Evolutionary conservation across 2,329 filamentous ascomycete species (phyloP).

Genomic region (Bipolaris sorokiniana): DNA sequence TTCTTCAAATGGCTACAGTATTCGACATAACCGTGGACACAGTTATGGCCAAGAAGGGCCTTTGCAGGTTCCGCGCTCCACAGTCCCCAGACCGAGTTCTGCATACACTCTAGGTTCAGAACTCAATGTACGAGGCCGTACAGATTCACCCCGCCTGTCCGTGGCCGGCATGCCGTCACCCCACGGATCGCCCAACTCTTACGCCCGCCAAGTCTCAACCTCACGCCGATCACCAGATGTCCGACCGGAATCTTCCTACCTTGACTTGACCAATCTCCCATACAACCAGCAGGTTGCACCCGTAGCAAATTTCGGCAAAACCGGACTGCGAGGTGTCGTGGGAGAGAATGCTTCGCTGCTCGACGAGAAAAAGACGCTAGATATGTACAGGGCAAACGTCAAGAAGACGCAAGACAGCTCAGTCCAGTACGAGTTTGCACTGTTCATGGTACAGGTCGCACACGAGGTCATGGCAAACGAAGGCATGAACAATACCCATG

Average conservation of each 20-base stretch:
- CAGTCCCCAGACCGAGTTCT: constrained; percentile 73
- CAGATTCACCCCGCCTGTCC: constrained; percentile 60
- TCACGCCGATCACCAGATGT: constrained; percentile 63
- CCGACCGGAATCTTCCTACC: constrained; percentile 65
- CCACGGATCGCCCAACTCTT: constrained; percentile 49
- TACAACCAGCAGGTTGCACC: constrained; percentile 80
- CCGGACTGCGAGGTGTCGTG: constrained; percentile 76
- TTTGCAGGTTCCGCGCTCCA: constrained; percentile 58
- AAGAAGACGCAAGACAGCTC: constrained; percentile 94
- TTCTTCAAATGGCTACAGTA: constrained; percentile 40
- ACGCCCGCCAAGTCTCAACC: constrained; percentile 58
- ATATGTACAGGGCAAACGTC: constrained; percentile 96
- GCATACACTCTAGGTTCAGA: constrained; percentile 79
- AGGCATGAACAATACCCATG: constrained; percentile 46
- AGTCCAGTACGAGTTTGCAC: constrained; percentile 94
- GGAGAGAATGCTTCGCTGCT: constrained; percentile 91
- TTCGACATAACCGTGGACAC: constrained; percentile 36
- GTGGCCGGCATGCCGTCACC: constrained; percentile 50
- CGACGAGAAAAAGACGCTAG: constrained; percentile 89
- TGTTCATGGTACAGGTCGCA: constrained; percentile 90
- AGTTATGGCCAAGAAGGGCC: constrained; percentile 39
- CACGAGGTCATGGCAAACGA: constrained; percentile 66
- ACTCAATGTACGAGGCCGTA: constrained; percentile 66
- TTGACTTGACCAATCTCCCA: constrained; percentile 68
- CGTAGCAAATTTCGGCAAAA: constrained; percentile 74